Base-by-base conservation (phyloP, 805 yeast genomes). In the Sugiyamaella floridensis region DNA sequence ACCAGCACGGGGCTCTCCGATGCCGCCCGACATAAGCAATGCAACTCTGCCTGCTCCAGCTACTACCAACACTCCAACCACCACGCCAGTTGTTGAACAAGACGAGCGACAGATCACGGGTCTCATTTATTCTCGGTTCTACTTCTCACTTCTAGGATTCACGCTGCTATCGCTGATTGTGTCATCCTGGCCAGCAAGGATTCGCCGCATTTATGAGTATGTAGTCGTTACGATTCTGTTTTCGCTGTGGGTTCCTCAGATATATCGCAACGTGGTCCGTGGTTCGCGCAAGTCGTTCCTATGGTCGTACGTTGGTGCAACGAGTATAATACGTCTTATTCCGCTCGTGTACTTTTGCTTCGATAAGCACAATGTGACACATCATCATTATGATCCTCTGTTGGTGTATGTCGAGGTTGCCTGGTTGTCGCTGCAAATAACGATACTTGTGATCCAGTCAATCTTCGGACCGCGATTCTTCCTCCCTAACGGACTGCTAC, bases 221-320 rank as follows among this genome's bases (percentile, higher is more conserved):
- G 49, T 76, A 4, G 68, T 78, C 1, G 65, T 84, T 9, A 55
- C 81, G 1, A 48, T 75, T 0, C 60, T 84, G 28, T 85, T 82
- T 65, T 85, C 95, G 1, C 83, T 79, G 59, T 89, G 97, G 97
- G 59, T 86, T 14, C 97, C 97, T 1, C 98, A 90, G 67, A 83
- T 87, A 43, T 82, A 82, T 60, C 75, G 97, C 64, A 88, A 89
- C 64, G 79, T 83, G 2, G 65, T 82, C 28, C 76, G 87, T 49
- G 92, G 90, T 18, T 75, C 82, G 51, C 75, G 88, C 52, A 74
- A 79, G 51, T 80, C 86, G 15, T 80, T 89, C 57, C 69, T 76
- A 40, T 86, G 95, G 90, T 80, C 78, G 55, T 90, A 86, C 60
- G 77, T 89, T n/a, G 22, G 83, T 9, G 86, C 89, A 0, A 80